Evolutionary conservation across 2,329 filamentous ascomycete genomes (phyloP), one percentile per base, ranked within the genome.

Genomic region (Neurospora crassa): DNA sequence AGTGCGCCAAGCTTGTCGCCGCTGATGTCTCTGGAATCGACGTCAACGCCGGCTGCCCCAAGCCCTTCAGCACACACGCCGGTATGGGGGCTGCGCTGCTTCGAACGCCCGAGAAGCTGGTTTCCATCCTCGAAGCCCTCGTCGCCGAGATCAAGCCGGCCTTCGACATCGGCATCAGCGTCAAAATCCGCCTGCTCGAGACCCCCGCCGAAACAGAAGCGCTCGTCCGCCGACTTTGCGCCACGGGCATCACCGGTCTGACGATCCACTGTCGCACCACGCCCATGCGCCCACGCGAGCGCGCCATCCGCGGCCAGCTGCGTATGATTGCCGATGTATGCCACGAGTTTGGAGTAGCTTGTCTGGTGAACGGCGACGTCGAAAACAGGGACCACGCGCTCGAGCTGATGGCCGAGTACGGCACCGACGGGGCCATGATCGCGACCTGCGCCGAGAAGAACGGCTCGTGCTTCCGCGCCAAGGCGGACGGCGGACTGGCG

Each of bases 31-130:
- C 91, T 0, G 96, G 96, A 72, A 97, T 99, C 76, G 96, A 98
- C 80, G 91, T 99, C 73, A 99, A 99, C 80, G 94, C 96, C 0
- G 96, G 96, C n/a, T 99, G 96, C 79, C 96, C 96, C 0, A 99
- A 99, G 81, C 92, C 95, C 0, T 99, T 99, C 81, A 97, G 92
- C 78, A 97, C 95, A 2, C 88, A 88, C 74, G 94, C 94, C 72
- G 96, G 96, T 68, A 99, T 99, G 96, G 96, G 96, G 68, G 96
- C 96, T 0, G 95, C 94, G 1, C 86, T 99, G 24, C 87, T 99
- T 18, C 89, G 88, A 76, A 95, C 91, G 0, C 95, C 96, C 0
- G 94, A 98, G 74, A 89, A 88, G 77, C 87, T 99, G 0, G 91
- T 90, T 76, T 87, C 90, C 0, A 99, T 99, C 74, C 85, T 99